phyloP scores from a whole-genome alignment of 495 filamentous ascomycete species.

The Neurospora sp. region DNA sequence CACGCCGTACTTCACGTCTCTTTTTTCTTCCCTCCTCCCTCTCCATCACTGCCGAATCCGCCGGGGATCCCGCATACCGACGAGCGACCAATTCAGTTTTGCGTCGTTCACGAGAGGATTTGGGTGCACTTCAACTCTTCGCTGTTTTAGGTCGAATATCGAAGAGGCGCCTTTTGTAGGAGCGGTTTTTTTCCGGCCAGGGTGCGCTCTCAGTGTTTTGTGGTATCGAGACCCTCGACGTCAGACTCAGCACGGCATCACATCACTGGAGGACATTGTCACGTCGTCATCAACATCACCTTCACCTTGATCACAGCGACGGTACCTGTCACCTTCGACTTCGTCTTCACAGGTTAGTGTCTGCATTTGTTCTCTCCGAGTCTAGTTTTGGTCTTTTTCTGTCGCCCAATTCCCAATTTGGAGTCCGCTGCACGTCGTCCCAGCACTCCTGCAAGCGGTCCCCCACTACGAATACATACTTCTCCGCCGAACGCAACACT shows the following conservation, averaged over 20 bases:
- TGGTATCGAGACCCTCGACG: background rate
- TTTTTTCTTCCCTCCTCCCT: constrained; percentile 9
- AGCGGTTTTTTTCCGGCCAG: constrained; percentile 12
- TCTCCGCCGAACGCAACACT: background rate
- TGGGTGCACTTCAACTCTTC: constrained; percentile 15
- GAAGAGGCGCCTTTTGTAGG: constrained; percentile 6
- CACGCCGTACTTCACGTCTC: constrained; percentile 6
- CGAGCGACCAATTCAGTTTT: constrained; percentile 34
- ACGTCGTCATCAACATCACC: background rate
- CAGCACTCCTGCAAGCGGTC: background rate
- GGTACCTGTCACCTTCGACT: constrained; percentile 9
- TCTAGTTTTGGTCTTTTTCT: background rate
- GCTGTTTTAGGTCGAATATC: constrained; percentile 12
- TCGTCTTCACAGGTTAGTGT: constrained; percentile 19
- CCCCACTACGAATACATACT: background rate
- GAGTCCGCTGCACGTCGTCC: background rate
- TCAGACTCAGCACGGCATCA: background rate
- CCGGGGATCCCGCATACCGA: constrained; percentile 20
- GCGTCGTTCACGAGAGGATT: constrained; percentile 27
- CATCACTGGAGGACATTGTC: constrained; percentile 5
- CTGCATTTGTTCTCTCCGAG: background rate
- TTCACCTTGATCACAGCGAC: constrained; percentile 7
- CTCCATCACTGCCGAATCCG: constrained; percentile 16
- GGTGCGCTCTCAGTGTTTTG: constrained; percentile 12
- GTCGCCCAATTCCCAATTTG: background rate